Conservation (phyloP, 2,329 filamentous ascomycete genomes). For the Hypoxylon sp. region DNA sequence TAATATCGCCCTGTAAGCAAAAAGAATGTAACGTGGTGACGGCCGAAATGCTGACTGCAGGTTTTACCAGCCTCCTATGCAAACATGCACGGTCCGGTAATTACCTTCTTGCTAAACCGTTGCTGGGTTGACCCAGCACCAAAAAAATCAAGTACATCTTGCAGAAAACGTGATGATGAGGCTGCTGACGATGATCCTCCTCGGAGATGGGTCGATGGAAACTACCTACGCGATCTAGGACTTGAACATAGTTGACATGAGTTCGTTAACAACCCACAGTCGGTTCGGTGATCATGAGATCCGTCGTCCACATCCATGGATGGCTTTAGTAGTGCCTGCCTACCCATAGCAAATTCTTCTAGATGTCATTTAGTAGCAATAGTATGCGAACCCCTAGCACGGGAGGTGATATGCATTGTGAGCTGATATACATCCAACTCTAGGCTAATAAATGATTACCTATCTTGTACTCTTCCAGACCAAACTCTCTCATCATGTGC, state of each 20-base stretch:
- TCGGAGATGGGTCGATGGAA: conserved; percentile 1
- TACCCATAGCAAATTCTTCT: not conserved
- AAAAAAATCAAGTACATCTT: conserved; percentile 2
- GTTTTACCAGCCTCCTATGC: conserved; percentile 5
- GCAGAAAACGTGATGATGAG: conserved; percentile 13
- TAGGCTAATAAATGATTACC: not conserved
- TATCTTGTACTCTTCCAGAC: not conserved
- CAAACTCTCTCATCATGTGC: not conserved
- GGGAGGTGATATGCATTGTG: not conserved
- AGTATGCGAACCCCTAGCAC: not conserved
- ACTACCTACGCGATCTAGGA: too few relatives aligned
- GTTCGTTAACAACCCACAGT: not conserved
- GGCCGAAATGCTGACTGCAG: conserved; percentile 18
- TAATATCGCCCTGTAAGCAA: conserved; percentile 2
- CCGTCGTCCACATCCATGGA: too few relatives aligned
- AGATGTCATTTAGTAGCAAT: not conserved
- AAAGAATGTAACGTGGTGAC: not conserved
- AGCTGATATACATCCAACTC: not conserved
- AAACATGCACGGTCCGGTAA: conserved; percentile 1
- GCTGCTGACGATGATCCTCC: conserved; percentile 1
- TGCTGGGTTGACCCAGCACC: not conserved
- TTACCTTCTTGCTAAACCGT: not conserved
- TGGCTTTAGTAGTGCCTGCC: not conserved
- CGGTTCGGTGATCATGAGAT: not conserved
- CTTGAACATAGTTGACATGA: not conserved